Base-by-base conservation (phyloP, 352 stramenopile species). In the Phytophthora colocasiae region DNA sequence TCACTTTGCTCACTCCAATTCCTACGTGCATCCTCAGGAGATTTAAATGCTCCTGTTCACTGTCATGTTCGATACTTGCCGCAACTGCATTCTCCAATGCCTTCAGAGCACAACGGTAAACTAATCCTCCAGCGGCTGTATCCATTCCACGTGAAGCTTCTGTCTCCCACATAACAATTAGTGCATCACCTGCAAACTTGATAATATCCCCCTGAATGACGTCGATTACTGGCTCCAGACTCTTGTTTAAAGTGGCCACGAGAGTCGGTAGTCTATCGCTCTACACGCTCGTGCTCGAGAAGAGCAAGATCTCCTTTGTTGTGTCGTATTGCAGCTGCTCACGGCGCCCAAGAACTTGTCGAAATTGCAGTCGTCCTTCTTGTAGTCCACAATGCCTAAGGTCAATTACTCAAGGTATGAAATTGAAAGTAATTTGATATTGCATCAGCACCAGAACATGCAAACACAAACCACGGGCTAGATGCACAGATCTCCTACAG, bases 121-220 rank as follows among this genome's bases (percentile, higher is more conserved):
- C 69, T 3, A 93, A 66, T 17, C 87, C 49, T 2, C 85, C 85
- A 1, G 69, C 61, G 12, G 72, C 51, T 0, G 80, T 89, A 6
- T 48, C 17, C 22, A 73, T 58, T 3, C 61, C 73, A 15, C 65
- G 44, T 14, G 71, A 86, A 44, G 72, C 77, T 49, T 92, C 85
- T 6, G 81, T 91, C 49, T 92, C 80, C 83, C 83, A 94, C n/a
- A 94, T 76, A 9, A 92, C 86, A 43, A 92, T 92, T 17, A 94
- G 78, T 6, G 86, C 86, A 31, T 92, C 86, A 19, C 86, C 86
- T 31, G 84, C 86, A 62, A 94, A 94, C 50, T 94, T 94, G 63
- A 94, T 91, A 52, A 94, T 94, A 51, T 94, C 86, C 6, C 83
- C 86, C 5, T 88, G 56, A 41, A 94, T 92, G 7, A 92, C 82